phyloP scores from a whole-genome alignment of 2,329 filamentous ascomycete genomes.

The Talaromyces marneffei region DNA sequence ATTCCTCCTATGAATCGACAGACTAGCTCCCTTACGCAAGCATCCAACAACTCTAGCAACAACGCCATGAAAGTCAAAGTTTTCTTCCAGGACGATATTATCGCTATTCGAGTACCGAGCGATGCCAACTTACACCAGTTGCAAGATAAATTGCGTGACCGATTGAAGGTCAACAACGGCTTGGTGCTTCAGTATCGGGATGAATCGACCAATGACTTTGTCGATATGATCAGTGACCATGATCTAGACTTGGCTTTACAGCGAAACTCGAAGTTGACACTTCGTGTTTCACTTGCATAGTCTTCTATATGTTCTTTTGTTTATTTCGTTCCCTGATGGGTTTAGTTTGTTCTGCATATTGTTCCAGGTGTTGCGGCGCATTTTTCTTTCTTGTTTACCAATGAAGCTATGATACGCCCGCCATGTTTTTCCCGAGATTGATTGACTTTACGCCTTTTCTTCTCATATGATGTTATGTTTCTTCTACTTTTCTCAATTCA shows the following conservation, averaged over 20 bases:
- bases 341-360: conserved; percentile 5
- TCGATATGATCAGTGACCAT: conserved; percentile 63
- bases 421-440: not conserved
- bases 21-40: conserved; percentile 50
- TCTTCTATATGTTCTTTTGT: not conserved
- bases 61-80: conserved; percentile 84
- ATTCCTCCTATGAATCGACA: conserved; percentile 42
- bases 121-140: conserved; percentile 74
- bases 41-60: conserved; percentile 32
- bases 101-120: conserved; percentile 79
- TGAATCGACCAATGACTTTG: conserved; percentile 12
- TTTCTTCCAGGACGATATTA: conserved; percentile 84
- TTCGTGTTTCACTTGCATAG: conserved; percentile 53
- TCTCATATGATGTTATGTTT: conserved; percentile 5
- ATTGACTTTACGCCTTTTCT: not conserved
- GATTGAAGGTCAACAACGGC: conserved; percentile 70
- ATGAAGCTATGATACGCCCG: conserved; percentile 9
- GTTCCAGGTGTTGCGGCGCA: conserved; percentile 9
- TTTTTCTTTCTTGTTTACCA: not conserved
- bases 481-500: not conserved
- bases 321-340: not conserved
- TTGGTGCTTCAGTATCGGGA: conserved; percentile 65
- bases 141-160: conserved; percentile 75
- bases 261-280: conserved; percentile 78
- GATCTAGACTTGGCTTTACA: conserved; percentile 76